phyloP scores from a whole-genome alignment of 176 grass and related monocot genomes.

The Carex myosuroides region DNA sequence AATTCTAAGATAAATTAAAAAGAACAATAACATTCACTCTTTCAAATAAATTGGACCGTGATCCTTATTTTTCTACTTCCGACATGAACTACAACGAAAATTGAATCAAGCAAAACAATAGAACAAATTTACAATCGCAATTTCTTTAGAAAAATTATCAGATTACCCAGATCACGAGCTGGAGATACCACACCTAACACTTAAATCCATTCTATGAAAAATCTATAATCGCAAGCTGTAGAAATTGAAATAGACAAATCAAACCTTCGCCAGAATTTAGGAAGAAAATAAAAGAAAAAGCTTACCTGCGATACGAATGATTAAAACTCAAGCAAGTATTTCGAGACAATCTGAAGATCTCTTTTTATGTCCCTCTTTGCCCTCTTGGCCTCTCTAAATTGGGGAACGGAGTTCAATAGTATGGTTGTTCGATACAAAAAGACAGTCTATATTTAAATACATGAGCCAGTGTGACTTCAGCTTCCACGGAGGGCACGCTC shows the following conservation, averaged over 20 bases:
- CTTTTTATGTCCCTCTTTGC: neutral
- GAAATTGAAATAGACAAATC: neutral
- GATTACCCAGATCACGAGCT: neutral
- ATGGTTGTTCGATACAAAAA: neutral
- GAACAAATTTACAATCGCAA: neutral
- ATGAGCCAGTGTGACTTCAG: neutral
- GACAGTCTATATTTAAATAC: neutral
- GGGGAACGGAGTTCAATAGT: neutral
- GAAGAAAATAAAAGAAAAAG: neutral
- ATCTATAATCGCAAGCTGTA: neutral
- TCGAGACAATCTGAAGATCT: neutral
- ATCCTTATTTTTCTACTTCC: neutral
- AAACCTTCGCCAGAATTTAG: neutral
- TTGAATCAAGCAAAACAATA: neutral
- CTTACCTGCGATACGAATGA: neutral
- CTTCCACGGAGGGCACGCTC: neutral
- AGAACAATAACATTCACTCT: neutral
- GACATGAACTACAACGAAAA: neutral
- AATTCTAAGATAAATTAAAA: neutral
- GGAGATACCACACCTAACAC: neutral
- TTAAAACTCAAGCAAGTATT: neutral
- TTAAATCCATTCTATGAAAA: neutral
- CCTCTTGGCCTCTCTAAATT: conserved; percentile 4
- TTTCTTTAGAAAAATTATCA: neutral
- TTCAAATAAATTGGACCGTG: neutral